A percentile compares a stretch with the other conserved stretches of the same genome.
These are phyloP conservation scores for Globisporangium paddicum DNA, from an alignment of 352 stramenopile species.

Conservation along the genomic window DNA sequence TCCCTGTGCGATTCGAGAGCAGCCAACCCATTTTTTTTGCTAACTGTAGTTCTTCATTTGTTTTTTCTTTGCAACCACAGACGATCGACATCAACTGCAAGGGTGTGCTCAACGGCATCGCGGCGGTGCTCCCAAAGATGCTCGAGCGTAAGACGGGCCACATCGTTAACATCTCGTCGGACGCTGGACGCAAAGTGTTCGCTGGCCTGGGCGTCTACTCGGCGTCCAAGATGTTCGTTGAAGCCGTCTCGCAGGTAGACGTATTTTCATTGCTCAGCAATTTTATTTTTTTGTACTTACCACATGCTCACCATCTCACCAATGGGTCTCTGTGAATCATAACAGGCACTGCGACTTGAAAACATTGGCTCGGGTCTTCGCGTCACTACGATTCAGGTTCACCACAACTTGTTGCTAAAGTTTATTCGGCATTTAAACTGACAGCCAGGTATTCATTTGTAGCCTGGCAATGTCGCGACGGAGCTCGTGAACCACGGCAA, in stretches of 20 bases:
- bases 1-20: no score
- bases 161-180: conserved; percentile 87
- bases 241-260: conserved; percentile 73
- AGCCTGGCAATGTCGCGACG: conserved; percentile 90
- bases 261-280: not conserved
- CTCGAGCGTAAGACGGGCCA: conserved; percentile 67
- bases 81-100: conserved; percentile 94
- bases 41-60: not conserved
- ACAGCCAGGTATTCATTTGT: not conserved
- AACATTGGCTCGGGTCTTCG: conserved; percentile 81
- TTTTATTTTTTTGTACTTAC: not conserved
- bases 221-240: conserved; percentile 91
- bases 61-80: conserved; percentile 12
- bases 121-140: conserved; percentile 67
- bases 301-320: not conserved
- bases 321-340: not conserved
- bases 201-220: conserved; percentile 85
- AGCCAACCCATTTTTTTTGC: not conserved
- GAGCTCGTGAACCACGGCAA: conserved; percentile 87
- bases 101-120: conserved; percentile 87
- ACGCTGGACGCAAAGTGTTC: conserved; percentile 80
- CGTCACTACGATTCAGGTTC: conserved; percentile 81
- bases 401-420: not conserved
- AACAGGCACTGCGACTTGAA: conserved; percentile 67
- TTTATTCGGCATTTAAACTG: not conserved